A percentile compares a stretch with the other conserved stretches of the same genome.
Evolutionary conservation across 2,329 filamentous ascomycete species (phyloP).

Genomic region (Colletotrichum lentis): DNA sequence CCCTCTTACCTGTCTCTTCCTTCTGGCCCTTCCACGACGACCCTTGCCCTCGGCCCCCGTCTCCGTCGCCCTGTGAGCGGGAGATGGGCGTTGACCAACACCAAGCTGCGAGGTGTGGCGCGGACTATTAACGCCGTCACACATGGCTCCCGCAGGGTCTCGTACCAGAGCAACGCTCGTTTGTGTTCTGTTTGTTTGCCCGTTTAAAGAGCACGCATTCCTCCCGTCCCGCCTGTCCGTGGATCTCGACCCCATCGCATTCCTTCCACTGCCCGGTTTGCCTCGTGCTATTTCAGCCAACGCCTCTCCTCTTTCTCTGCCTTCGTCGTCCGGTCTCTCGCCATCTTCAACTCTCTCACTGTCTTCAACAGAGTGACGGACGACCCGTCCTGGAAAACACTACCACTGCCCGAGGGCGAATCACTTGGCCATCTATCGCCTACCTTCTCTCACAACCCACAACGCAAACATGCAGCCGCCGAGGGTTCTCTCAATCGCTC

Average conservation of each 20-base stretch:
- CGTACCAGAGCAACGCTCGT: constrained; percentile 12
- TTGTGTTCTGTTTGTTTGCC: constrained; percentile 25
- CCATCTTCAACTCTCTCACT: not conserved
- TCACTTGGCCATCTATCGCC: not conserved
- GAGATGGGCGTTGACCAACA: constrained; percentile 27
- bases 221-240: constrained; percentile 12
- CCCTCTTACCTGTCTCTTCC: not conserved
- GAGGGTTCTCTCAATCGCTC: constrained; percentile 40
- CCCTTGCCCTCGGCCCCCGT: not conserved
- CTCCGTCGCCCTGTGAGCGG: constrained; percentile 11
- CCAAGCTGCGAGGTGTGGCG: constrained; percentile 30
- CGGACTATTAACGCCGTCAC: constrained; percentile 26
- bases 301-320: constrained; percentile 5
- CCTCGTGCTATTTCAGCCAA: not conserved
- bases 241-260: not conserved
- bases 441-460: not conserved
- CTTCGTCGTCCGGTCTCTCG: not conserved
- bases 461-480: constrained; percentile 42
- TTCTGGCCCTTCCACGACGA: not conserved
- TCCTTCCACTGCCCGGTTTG: constrained; percentile 15
- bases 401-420: not conserved
- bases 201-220: constrained; percentile 23
- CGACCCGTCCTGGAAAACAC: not conserved
- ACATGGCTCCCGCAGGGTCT: constrained; percentile 26
- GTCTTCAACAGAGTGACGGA: constrained; percentile 1